Evolutionary conservation across 805 yeast species (phyloP).

Genomic region (Zygoascus biomembranicola): DNA sequence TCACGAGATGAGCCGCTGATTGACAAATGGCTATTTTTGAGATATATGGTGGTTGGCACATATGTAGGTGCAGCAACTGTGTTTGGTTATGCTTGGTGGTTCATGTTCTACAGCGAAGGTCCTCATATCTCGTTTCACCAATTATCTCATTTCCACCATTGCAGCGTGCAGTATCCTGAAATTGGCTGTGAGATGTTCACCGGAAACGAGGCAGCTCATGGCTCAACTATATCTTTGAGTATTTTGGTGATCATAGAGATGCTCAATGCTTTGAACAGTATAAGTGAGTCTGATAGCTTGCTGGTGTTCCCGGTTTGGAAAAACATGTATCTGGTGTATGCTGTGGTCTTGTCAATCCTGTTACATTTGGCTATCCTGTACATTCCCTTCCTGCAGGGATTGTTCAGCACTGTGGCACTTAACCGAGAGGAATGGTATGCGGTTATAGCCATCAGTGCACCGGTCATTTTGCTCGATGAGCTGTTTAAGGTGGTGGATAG

Average conservation of each 20-base stretch:
- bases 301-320: conserved; percentile 33
- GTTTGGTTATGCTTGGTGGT: conserved; percentile 36
- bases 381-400: conserved; percentile 27
- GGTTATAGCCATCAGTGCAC: conserved; percentile 28
- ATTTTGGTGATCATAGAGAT: conserved; percentile 35
- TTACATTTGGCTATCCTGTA: conserved; percentile 30
- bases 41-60: conserved; percentile 33
- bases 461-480: conserved; percentile 34
- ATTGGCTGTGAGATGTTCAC: conserved; percentile 31
- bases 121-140: conserved; percentile 31
- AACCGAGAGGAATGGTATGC: conserved; percentile 31
- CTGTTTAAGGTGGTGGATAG: conserved; percentile 31
- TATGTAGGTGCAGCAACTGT: conserved; percentile 37
- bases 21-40: conserved; percentile 31
- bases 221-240: conserved; percentile 34
- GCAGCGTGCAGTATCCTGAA: conserved; percentile 25
- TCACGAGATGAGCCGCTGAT: conserved; percentile 33
- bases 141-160: conserved; percentile 31
- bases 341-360: conserved; percentile 30
- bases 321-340: conserved; percentile 31
- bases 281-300: conserved; percentile 33
- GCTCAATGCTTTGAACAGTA: conserved; percentile 35
- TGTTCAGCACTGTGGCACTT: conserved; percentile 31
- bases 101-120: conserved; percentile 28
- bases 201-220: conserved; percentile 22